Conservation (phyloP, 768 basidiomycete genomes). For the Tylopilus sp. region DNA sequence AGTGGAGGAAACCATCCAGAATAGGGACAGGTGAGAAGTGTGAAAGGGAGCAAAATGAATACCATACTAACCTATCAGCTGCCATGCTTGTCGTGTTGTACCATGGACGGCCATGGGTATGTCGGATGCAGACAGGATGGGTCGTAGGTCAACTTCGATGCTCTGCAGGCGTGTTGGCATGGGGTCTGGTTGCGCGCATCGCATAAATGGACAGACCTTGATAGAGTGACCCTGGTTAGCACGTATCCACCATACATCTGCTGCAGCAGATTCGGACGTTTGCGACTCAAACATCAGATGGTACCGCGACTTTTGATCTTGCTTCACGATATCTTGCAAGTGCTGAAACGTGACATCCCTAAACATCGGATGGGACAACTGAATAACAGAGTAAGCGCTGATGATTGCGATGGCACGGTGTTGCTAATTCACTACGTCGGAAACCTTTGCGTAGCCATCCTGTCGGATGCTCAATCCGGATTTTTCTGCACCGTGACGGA, state of each 20-base stretch:
- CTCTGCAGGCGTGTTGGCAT: slow-evolving; percentile 39
- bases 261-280: slow-evolving; percentile 21
- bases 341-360: slow-evolving; percentile 50
- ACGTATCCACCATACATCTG: slow-evolving; percentile 75
- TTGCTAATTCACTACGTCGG: slow-evolving; percentile 73
- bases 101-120: slow-evolving; percentile 86
- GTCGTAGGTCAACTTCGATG: slow-evolving; percentile 63
- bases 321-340: slow-evolving; percentile 61
- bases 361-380: slow-evolving; percentile 73
- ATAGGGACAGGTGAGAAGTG: background rate
- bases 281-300: slow-evolving; percentile 53
- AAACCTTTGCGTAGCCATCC: slow-evolving; percentile 84
- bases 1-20: background rate
- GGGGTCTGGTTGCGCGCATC: background rate
- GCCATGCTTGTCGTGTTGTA: slow-evolving; percentile 68
- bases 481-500: slow-evolving; percentile 84
- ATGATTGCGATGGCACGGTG: background rate
- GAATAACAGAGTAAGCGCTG: slow-evolving; percentile 9
- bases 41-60: background rate
- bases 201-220: slow-evolving; percentile 44
- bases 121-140: slow-evolving; percentile 53
- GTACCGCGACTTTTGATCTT: slow-evolving; percentile 66
- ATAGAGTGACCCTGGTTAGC: slow-evolving; percentile 92
- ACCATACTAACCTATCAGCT: slow-evolving; percentile 52
- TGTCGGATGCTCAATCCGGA: slow-evolving; percentile 71